Evolutionary conservation across 139 green algal species (phyloP).

Genomic region (Chlorella sp.): DNA sequence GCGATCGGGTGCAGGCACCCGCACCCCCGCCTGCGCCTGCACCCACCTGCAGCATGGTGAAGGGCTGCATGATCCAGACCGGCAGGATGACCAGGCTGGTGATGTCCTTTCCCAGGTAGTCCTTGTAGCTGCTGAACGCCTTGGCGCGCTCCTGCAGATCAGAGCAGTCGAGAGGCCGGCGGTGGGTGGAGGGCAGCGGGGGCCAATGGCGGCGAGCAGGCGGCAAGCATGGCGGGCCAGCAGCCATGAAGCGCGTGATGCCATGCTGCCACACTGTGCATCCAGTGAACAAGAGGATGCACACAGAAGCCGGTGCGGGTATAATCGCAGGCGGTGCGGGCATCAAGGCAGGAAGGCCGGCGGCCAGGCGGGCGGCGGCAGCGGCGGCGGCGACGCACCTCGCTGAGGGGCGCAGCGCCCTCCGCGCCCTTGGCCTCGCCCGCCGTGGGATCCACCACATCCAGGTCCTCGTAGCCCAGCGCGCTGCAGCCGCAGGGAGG

Average conservation of each 20-base stretch:
- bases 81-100: slow-evolving; percentile 94
- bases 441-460: slow-evolving; percentile 65
- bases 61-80: slow-evolving; percentile 98
- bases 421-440: slow-evolving; percentile 45
- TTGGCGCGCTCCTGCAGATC: slow-evolving; percentile 56
- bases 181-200: background rate
- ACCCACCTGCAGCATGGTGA: slow-evolving; percentile 76
- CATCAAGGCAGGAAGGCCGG: background rate
- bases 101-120: slow-evolving; percentile 93
- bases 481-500: slow-evolving; percentile 44
- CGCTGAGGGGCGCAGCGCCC: slow-evolving; percentile 32
- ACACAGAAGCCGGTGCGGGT: background rate
- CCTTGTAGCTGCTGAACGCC: slow-evolving; percentile 64
- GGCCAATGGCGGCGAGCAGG: background rate
- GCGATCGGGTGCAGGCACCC: background rate
- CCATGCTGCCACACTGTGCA: too few species aligned
- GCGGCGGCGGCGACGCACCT: slow-evolving; percentile 27
- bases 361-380: background rate
- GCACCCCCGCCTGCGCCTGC: too few species aligned
- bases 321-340: too few species aligned
- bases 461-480: slow-evolving; percentile 68
- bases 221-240: too few species aligned
- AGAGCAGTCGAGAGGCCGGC: background rate
- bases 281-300: too few species aligned
- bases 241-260: too few species aligned